Conservation (phyloP, 2,329 filamentous ascomycete species). For the Diatrype stigma region DNA sequence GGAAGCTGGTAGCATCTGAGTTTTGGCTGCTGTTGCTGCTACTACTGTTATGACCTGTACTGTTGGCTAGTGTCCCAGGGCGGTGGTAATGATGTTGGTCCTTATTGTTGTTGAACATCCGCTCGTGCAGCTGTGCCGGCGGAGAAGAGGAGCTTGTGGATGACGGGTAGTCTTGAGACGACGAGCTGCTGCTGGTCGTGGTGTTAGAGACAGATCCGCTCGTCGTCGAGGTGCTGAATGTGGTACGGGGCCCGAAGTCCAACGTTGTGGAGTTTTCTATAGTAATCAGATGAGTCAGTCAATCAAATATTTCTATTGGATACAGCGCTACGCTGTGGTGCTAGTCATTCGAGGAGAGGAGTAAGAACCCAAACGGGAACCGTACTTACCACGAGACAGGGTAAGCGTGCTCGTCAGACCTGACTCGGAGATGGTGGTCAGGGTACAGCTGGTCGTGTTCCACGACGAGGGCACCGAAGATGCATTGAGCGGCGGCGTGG, state of each 20-base stretch:
- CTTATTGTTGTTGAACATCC: background rate
- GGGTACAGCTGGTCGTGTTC: background rate
- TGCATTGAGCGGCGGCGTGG: background rate
- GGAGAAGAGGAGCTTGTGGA: background rate
- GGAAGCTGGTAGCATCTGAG: background rate
- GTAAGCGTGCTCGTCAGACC: background rate
- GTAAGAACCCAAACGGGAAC: no score
- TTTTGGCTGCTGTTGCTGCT: background rate
- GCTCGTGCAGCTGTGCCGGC: slow-evolving; percentile 30
- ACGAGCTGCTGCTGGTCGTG: background rate
- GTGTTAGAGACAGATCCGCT: background rate
- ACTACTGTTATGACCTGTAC: background rate
- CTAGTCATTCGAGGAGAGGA: background rate
- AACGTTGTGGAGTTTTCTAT: background rate
- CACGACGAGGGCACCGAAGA: background rate
- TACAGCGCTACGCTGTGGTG: no score
- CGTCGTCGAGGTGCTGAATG: background rate
- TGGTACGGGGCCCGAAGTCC: background rate
- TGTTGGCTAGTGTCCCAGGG: no score
- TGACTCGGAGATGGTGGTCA: background rate
- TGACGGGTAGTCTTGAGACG: background rate
- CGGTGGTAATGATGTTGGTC: background rate
- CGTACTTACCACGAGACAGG: background rate
- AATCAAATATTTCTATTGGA: background rate
- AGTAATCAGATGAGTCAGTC: background rate